Evolutionary conservation across 169 alveolate genomes (phyloP).

Genomic region (Cryptosporidium tyzzeri): DNA sequence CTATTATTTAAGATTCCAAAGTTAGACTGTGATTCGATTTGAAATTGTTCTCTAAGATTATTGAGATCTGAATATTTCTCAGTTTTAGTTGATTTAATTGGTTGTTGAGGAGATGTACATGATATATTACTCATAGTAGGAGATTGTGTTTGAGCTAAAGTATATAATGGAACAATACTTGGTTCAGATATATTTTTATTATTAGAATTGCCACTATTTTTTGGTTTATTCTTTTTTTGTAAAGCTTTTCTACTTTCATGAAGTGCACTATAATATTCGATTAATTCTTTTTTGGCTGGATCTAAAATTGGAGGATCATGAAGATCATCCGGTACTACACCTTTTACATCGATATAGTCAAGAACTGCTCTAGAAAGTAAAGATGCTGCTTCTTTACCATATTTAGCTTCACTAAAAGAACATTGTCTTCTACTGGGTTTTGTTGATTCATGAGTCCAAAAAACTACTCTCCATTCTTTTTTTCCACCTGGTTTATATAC

Average conservation of each 20-base stretch:
- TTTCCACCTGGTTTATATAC: constrained; percentile 74
- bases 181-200: constrained; percentile 9
- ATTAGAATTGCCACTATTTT: background rate
- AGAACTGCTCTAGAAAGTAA: constrained; percentile 62
- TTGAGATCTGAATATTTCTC: background rate
- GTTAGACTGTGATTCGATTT: background rate
- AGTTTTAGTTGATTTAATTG: background rate
- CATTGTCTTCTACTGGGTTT: constrained; percentile 76
- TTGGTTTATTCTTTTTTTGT: constrained; percentile 34
- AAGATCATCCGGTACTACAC: constrained; percentile 72
- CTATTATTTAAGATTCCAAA: background rate
- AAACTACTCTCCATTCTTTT: constrained; percentile 74
- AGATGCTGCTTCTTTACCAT: constrained; percentile 75
- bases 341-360: constrained; percentile 71
- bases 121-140: constrained; percentile 12
- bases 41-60: background rate
- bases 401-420: constrained; percentile 73
- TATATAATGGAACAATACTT: constrained; percentile 62
- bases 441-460: constrained; percentile 73
- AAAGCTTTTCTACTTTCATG: constrained; percentile 72
- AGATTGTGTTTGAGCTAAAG: constrained; percentile 34
- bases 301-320: constrained; percentile 74
- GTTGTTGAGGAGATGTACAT: background rate
- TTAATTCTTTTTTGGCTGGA: constrained; percentile 68
- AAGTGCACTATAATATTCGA: constrained; percentile 64